Conservation (phyloP, 805 yeast species). For the Metschnikowia lunata region DNA sequence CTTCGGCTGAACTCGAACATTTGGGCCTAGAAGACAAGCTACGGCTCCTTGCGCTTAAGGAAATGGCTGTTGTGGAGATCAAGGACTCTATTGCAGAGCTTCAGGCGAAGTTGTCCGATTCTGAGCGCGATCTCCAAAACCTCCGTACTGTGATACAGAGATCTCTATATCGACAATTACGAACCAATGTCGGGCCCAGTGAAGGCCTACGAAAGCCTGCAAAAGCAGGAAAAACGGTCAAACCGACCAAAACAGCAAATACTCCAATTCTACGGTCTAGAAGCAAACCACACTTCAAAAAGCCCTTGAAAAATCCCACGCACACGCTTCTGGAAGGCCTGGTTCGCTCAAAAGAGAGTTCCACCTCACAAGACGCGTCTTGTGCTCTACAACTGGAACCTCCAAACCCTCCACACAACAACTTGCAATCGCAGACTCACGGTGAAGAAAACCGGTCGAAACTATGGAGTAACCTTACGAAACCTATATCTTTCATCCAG, state of each 20-base stretch:
- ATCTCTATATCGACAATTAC: slow-evolving; percentile 41
- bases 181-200: neutral
- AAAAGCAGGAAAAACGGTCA: neutral
- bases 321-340: neutral
- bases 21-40: slow-evolving; percentile 48
- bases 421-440: neutral
- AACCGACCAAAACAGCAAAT: neutral
- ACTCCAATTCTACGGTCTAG: neutral
- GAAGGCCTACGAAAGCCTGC: neutral
- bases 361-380: neutral
- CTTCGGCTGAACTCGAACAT: slow-evolving; percentile 22
- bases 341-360: neutral
- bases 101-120: slow-evolving; percentile 32
- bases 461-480: slow-evolving; percentile 33
- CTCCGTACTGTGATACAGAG: slow-evolving; percentile 46
- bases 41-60: slow-evolving; percentile 62
- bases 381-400: neutral
- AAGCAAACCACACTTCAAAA: neutral
- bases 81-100: slow-evolving; percentile 51
- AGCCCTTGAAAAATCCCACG: neutral
- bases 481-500: slow-evolving; percentile 58
- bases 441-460: slow-evolving; percentile 3
- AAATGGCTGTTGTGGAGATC: slow-evolving; percentile 61
- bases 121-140: slow-evolving; percentile 47
- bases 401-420: neutral